Percentiles rank a stretch among this genome's conserved stretches.
Conservation (phyloP, 768 basidiomycete species). For the Chlorophyllum brunneum region DNA sequence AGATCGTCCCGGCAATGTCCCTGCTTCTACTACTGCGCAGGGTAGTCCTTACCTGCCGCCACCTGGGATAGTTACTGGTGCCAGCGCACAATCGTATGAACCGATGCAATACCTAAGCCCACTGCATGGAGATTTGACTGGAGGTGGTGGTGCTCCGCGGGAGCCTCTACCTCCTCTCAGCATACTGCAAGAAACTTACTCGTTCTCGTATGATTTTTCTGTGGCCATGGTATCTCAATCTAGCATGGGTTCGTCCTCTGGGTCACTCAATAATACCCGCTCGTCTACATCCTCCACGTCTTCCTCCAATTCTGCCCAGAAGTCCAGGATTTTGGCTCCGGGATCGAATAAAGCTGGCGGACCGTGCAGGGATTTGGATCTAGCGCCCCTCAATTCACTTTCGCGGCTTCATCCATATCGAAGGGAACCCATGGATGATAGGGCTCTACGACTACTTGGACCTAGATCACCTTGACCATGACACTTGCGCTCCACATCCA, state of each 20-base stretch:
- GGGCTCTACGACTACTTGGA: constrained; percentile 46
- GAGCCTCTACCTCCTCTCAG: constrained; percentile 10
- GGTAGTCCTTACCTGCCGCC: neutral
- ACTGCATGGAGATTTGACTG: neutral
- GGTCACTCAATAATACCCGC: neutral
- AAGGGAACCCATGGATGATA: constrained; percentile 61
- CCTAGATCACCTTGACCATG: constrained; percentile 18
- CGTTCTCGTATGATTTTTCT: constrained; percentile 15
- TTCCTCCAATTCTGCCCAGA: neutral
- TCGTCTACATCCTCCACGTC: neutral
- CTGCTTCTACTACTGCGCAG: neutral
- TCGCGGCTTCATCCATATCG: constrained; percentile 52
- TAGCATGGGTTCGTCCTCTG: constrained; percentile 1
- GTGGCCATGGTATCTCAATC: constrained; percentile 5
- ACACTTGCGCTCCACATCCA: neutral
- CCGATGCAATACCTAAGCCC: constrained; percentile 5
- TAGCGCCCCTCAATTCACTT: constrained; percentile 57
- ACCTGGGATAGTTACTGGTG: neutral
- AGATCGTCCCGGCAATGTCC: neutral
- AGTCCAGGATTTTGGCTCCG: neutral
- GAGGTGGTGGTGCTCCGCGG: neutral
- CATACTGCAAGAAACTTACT: constrained; percentile 12
- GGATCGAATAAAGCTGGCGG: constrained; percentile 1
- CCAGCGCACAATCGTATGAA: neutral
- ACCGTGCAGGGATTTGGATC: constrained; percentile 30